A percentile compares a stretch with the other conserved stretches of the same genome.
Evolutionary conservation across 257 asterid genomes (phyloP).

Genomic region (Nicotiana noctiflora): DNA sequence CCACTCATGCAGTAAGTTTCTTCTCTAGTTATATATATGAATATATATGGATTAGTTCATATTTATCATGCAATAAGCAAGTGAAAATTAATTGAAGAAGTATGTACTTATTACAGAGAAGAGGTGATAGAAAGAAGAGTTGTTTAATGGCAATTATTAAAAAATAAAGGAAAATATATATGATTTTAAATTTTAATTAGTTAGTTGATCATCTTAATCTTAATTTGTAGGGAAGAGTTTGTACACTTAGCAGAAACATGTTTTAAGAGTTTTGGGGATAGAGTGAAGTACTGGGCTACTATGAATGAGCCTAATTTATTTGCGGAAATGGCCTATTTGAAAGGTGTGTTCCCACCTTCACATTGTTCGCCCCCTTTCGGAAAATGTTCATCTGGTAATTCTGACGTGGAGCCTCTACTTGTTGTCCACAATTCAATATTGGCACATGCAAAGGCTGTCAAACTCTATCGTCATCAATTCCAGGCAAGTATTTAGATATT

Average conservation of each 20-base stretch:
- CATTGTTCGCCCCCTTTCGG: constrained; percentile 80
- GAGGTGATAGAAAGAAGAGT: too few species aligned
- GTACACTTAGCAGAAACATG: constrained; percentile 52
- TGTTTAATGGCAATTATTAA: too few species aligned
- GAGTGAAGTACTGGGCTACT: constrained; percentile 62
- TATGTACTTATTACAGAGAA: too few species aligned
- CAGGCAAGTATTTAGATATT: constrained; percentile 34
- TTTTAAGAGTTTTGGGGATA: constrained; percentile 49
- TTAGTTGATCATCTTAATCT: too few species aligned
- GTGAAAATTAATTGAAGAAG: too few species aligned
- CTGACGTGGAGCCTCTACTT: constrained; percentile 67
- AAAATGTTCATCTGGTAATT: constrained; percentile 50
- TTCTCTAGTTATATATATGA: neutral
- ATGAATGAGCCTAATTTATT: constrained; percentile 59
- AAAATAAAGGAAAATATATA: too few species aligned
- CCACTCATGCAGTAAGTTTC: constrained; percentile 19
- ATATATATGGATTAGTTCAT: too few species aligned
- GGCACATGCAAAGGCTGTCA: constrained; percentile 72
- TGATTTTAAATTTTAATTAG: neutral
- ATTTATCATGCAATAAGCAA: too few species aligned
- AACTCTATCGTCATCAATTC: constrained; percentile 41
- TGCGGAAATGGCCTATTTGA: constrained; percentile 34
- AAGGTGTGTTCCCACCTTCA: constrained; percentile 43
- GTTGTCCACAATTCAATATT: constrained; percentile 51
- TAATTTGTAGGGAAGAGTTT: constrained; percentile 50